Base-by-base conservation (phyloP, 139 green algal species). In the Desmodesmus armatus region DNA sequence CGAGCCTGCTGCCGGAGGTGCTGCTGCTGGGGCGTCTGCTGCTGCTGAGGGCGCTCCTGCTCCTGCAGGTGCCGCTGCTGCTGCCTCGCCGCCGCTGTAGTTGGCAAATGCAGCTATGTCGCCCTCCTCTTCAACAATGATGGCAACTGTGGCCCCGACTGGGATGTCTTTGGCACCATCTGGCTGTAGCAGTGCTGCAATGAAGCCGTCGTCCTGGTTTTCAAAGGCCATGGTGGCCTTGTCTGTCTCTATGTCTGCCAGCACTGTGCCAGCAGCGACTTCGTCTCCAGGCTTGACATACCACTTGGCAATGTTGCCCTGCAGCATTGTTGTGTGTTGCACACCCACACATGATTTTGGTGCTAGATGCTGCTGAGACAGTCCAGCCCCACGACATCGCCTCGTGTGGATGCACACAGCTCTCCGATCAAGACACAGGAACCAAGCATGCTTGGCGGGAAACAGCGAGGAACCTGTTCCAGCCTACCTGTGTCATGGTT, bases 241-340 rank as follows among this genome's bases (percentile, higher is more conserved):
- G 89, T 98, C 97, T 15, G 97, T 99, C 78, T 99, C 96, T 0
- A 99, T 93, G 33, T 99, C 96, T n/a, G 93, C 94, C 33, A 99
- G 89, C 25, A 98, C 65, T 49, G 85, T 83, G 41, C 93, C 93
- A 4, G 91, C 75, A n/a, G 41, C 63, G 1, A 97, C 80, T 53
- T 88, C 60, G 9, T 94, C 89, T 3, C 60, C 60, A 0, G 33
- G 40, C 40, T 82, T 82, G 37, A 82, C 76, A 37, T 82, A 82
- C 76, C 76, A 82, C 27, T 82, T 82, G 37, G 76, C 76, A 25
- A 82, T 82, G 88, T 94, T 97, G 74, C 96, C 96, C 62, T 94
- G 82, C 0, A 87, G 84, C 96, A 98, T 98, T n/a, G n/a, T n/a
- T n/a, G n/a, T n/a, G n/a, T n/a, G n/a, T n/a, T n/a, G n/a, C n/a